Evolutionary conservation across 75 land plant genomes (phyloP), one percentile per base, ranked within the genome.

Genomic region (Pinus taeda): DNA sequence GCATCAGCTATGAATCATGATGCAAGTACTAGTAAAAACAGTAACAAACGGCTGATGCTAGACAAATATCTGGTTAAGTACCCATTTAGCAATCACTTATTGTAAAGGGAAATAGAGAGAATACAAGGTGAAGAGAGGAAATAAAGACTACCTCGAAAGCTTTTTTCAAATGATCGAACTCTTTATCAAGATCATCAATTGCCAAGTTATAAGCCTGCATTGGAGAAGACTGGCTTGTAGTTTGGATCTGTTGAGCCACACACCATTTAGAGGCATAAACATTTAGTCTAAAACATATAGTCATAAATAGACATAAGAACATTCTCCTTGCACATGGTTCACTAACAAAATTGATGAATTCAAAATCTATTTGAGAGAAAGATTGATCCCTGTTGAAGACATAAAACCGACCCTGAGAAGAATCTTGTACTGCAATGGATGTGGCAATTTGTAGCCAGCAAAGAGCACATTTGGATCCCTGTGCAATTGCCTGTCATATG

Each of bases 361-460:
- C 13, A 13, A 72, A 72, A n/a, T 72, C 67, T 36, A 20, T 11
- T 30, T 24, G 14, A 36, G n/a, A 8, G 42, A 72, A n/a, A 29
- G n/a, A 30, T 4, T 24, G 21, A 0, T 72, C 11, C 24, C 14
- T 24, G 67, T 3, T 12, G 66, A 49, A 9, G 11, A 11, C 55
- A 49, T 49, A 29, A 42, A 24, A 84, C 91, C 57, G 21, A 96
- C 99, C 97, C 96, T 90, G 60, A 94, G 87, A 33, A 96, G 74
- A 55, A 96, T 85, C 74, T 93, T 92, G 88, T 96, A 96, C 86
- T 93, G 93, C 67, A 96, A 87, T n/a, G 99, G 99, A 76, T 96
- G 99, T 12, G 99, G 99, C 29, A 93, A 90, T 88, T 93, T 96
- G 87, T 96, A 96, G 13, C 99, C 99, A 58, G 99, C 95, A 78